These are phyloP conservation scores for Daucus carota DNA, from an alignment of 129 eudicot genomes.

Conservation along the genomic window DH1_v3.0 NC_030387.2:30997001-30997500, in stretches of 20 bases:
- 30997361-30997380: slow-evolving; percentile 68
- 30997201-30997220: not conserved
- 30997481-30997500: slow-evolving; percentile 58
- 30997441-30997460: slow-evolving; percentile 39
- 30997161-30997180: not conserved
- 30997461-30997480: slow-evolving; percentile 34
- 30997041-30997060: too few species aligned
- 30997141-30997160: too few species aligned
- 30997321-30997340: not conserved
- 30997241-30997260: not conserved
- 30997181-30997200: not conserved
- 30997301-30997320: not conserved
- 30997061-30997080: too few species aligned
- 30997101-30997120: too few species aligned
- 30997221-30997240: not conserved
- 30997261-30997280: not conserved
- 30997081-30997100: too few species aligned
- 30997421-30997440: slow-evolving; percentile 72
- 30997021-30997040: too few species aligned
- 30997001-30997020: too few species aligned
- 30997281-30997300: slow-evolving; percentile 7
- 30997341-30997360: slow-evolving; percentile 44
- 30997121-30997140: too few species aligned
- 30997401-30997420: slow-evolving; percentile 14
- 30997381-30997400: slow-evolving; percentile 26